Evolutionary conservation across 83 land plant genomes (phyloP), one percentile per base, ranked within the genome.

Genomic region (Picea engelmannii): DNA sequence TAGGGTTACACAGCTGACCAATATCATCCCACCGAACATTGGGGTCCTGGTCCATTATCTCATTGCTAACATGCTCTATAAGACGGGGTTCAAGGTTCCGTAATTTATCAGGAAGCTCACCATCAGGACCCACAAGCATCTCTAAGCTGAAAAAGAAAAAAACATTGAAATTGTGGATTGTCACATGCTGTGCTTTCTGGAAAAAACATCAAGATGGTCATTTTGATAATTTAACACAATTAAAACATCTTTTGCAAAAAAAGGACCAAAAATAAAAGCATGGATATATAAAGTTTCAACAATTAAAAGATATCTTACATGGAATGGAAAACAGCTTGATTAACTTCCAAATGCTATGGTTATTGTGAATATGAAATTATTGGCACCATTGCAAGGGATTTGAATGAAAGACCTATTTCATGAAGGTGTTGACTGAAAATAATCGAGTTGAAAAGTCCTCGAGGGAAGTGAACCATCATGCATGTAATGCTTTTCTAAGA

Each of bases 21-120:
- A 97, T 97, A 83, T 97, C 99, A 85, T 93, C 90, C 99, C 99
- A 97, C 8, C 97, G 95, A 52, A 97, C 99, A 92, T 96, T 94
- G 23, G 98, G 96, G 86, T 96, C 99, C 76, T 90, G 87, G 69
- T 97, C 99, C 99, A 97, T 97, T 27, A 97, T 93, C 86, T 97
- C 99, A 83, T 97, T 97, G 83, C 99, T 95, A 65, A 97, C 90
- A 87, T 97, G 98, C 69, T 97, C 99, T 76, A 97, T 85, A 66
- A 97, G 94, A 31, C 94, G 95, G 42, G 98, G 99, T 78, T 97
- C 99, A 81, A 97, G 60, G 83, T 97, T 97, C 78, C 93, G 94
- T 60, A 97, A 79, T 85, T 94, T 94, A 67, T 97, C 99, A 40
- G 99, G 99, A 62, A 97, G 89, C 81, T 97, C 99, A 66, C 99